Percentiles rank a stretch among this genome's conserved stretches.
Evolutionary conservation across 2,329 filamentous ascomycete genomes (phyloP).

Genomic region (Trichothecium sympodiale): DNA sequence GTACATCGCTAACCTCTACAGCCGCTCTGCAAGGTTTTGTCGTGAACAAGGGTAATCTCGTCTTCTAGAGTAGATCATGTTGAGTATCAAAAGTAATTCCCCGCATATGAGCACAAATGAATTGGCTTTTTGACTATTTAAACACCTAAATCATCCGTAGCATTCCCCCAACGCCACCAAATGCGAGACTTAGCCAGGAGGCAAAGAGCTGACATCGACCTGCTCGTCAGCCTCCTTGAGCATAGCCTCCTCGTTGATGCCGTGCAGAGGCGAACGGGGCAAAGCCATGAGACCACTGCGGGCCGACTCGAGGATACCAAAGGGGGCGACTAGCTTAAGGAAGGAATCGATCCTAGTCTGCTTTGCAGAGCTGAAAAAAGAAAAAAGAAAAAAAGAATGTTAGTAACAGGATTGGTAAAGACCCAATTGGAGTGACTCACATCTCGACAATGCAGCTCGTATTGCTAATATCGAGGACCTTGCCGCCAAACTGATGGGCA

Average conservation of each 20-base stretch:
- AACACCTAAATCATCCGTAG: too few relatives aligned
- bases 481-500: constrained; percentile 94
- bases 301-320: constrained; percentile 87
- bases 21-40: constrained; percentile 81
- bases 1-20: too few relatives aligned
- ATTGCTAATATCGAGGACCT: constrained; percentile 94
- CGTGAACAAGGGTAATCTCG: constrained; percentile 81
- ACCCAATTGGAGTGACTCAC: constrained; percentile 51
- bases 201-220: constrained; percentile 87
- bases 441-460: constrained; percentile 98
- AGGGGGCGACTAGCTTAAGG: constrained; percentile 88
- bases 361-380: constrained; percentile 74
- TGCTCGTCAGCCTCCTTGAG: constrained; percentile 86
- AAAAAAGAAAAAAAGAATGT: not conserved
- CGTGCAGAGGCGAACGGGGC: constrained; percentile 79
- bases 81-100: not conserved
- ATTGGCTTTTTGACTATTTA: not conserved
- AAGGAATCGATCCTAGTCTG: constrained; percentile 91
- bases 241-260: constrained; percentile 55
- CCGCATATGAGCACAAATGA: not conserved
- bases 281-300: constrained; percentile 95
- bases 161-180: not conserved
- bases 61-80: constrained; percentile 5
- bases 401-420: not conserved
- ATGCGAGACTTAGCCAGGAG: constrained; percentile 57